Evolutionary conservation across 1,139 yeast species (phyloP).

Genomic region (Blastobotrys elegans): DNA sequence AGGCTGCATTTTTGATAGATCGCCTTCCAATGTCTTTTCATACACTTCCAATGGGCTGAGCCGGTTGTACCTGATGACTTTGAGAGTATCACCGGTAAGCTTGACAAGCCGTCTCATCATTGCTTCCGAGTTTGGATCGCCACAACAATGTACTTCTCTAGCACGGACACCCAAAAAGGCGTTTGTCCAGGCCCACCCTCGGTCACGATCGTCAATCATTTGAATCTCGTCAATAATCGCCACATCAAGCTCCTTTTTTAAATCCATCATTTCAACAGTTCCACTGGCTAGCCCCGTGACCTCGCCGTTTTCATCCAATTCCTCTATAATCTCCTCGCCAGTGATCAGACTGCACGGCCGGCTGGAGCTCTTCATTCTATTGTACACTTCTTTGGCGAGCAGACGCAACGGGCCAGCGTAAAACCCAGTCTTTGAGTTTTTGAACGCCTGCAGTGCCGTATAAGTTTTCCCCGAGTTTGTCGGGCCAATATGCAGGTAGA

Average conservation of each 20-base stretch:
- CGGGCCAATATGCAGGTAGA: constrained; percentile 92
- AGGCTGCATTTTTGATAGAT: constrained; percentile 36
- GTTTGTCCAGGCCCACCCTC: constrained; percentile 96
- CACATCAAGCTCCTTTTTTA: constrained; percentile 64
- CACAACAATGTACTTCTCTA: constrained; percentile 84
- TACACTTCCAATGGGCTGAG: constrained; percentile 66
- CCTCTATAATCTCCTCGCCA: constrained; percentile 85
- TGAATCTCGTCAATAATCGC: constrained; percentile 95
- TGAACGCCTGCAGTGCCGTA: constrained; percentile 66
- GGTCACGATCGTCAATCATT: constrained; percentile 71
- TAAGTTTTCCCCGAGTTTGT: constrained; percentile 97
- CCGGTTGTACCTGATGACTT: constrained; percentile 63
- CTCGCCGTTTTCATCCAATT: constrained; percentile 59
- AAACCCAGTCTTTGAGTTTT: constrained; percentile 70
- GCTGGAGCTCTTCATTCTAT: constrained; percentile 62
- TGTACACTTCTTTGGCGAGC: constrained; percentile 86
- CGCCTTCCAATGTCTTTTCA: constrained; percentile 34
- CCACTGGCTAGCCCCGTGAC: constrained; percentile 75
- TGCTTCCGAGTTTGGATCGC: constrained; percentile 78
- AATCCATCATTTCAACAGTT: constrained; percentile 89
- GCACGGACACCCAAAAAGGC: constrained; percentile 87
- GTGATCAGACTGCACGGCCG: constrained; percentile 78
- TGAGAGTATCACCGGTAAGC: constrained; percentile 75
- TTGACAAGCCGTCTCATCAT: constrained; percentile 53
- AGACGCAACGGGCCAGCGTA: constrained; percentile 93